These are phyloP conservation scores for Lepidium campestre DNA, from an alignment of 441 rosid genomes.

Conservation along the genomic window DNA sequence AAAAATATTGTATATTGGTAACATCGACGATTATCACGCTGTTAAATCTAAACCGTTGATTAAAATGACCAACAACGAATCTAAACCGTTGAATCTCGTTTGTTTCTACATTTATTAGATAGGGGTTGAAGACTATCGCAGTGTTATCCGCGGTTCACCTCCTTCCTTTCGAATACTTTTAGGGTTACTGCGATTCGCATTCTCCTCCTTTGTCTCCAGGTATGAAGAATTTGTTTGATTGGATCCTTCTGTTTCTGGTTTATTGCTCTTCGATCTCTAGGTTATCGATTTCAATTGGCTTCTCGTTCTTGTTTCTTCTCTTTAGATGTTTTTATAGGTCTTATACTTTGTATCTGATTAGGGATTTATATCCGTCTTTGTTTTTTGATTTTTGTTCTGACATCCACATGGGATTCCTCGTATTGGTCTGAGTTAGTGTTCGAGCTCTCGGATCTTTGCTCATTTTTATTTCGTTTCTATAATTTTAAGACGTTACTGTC, in stretches of 20 bases:
- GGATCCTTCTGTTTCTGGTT: background rate
- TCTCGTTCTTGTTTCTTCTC: background rate
- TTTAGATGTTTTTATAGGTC: background rate
- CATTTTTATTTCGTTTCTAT: too few species aligned
- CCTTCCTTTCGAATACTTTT: background rate
- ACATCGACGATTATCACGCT: background rate
- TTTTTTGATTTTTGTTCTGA: background rate
- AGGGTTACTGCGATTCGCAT: conserved; percentile 9
- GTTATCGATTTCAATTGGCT: background rate
- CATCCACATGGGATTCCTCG: background rate
- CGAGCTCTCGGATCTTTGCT: background rate
- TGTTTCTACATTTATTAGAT: conserved; percentile 19
- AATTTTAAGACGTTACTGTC: background rate
- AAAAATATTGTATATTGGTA: background rate
- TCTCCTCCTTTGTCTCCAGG: background rate
- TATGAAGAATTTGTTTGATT: background rate
- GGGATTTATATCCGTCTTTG: background rate
- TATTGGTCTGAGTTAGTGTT: background rate
- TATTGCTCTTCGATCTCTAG: background rate
- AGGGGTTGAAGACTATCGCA: background rate
- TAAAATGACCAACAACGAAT: background rate
- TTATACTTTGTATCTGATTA: background rate
- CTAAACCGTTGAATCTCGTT: conserved; percentile 15
- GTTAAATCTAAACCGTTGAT: conserved; percentile 8
- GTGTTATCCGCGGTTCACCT: conserved; percentile 11